Conservation (phyloP, 208 protist genomes). For the Crithidia brevicula region DNA sequence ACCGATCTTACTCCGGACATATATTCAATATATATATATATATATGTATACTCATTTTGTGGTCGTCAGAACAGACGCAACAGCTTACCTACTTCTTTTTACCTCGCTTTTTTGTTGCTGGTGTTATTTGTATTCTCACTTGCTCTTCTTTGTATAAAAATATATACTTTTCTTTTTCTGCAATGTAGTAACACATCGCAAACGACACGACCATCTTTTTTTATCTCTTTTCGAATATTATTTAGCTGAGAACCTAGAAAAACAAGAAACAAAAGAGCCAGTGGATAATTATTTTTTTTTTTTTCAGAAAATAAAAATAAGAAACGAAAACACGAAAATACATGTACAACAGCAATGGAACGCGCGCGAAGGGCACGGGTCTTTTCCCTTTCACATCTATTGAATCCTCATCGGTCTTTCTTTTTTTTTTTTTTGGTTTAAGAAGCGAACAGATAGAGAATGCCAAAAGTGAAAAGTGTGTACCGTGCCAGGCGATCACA, state of each 20-base stretch:
- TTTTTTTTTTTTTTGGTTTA: not conserved
- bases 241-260: not conserved
- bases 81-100: no score
- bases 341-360: conserved; percentile 13
- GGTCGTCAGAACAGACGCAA: no score
- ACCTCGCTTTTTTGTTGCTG: no score
- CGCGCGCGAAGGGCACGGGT: conserved; percentile 11
- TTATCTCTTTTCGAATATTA: not conserved
- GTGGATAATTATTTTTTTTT: not conserved
- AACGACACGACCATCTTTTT: not conserved
- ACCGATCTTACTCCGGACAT: no score
- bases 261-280: not conserved
- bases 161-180: no score
- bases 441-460: not conserved
- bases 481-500: conserved; percentile 4
- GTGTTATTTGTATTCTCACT: no score
- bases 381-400: not conserved
- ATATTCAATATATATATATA: no score
- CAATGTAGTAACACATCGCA: not conserved
- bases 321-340: not conserved
- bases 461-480: not conserved
- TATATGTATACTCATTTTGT: no score
- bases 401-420: not conserved
- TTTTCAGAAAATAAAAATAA: not conserved
- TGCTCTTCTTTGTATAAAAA: no score